phyloP scores from a whole-genome alignment of 2,329 filamentous ascomycete species.

The Bisporella sp. region DNA sequence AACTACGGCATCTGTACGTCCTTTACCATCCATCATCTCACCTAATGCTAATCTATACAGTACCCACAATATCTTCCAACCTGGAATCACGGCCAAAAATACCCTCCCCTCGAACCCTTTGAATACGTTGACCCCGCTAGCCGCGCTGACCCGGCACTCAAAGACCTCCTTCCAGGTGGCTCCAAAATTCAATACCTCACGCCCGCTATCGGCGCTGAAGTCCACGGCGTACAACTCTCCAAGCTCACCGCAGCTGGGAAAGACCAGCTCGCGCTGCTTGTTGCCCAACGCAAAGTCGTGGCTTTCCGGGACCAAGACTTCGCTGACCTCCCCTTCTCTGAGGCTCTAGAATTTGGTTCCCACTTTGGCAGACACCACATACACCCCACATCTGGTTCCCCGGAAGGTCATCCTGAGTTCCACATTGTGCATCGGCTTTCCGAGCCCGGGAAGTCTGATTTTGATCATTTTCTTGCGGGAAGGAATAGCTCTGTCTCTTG shows the following conservation, averaged over 20 bases:
- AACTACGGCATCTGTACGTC: background rate
- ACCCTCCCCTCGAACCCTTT: conserved; percentile 59
- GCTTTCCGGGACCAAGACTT: conserved; percentile 73
- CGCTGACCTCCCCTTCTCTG: conserved; percentile 59
- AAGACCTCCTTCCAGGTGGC: conserved; percentile 53
- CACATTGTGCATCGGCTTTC: conserved; percentile 73
- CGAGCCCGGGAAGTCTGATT: conserved; percentile 62
- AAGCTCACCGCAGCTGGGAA: conserved; percentile 61
- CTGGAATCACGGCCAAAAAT: conserved; percentile 57
- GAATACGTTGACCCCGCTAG: conserved; percentile 67
- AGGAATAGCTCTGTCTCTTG: conserved; percentile 61
- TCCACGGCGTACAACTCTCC: conserved; percentile 65
- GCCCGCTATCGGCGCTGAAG: conserved; percentile 66
- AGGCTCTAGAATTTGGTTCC: conserved; percentile 61
- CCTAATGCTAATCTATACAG: conserved; percentile 19
- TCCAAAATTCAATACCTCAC: conserved; percentile 55
- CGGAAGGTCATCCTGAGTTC: conserved; percentile 65
- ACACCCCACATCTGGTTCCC: conserved; percentile 70
- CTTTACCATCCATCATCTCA: background rate
- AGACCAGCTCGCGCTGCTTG: conserved; percentile 68
- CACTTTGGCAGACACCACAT: conserved; percentile 82
- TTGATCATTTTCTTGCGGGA: conserved; percentile 60
- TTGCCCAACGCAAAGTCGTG: conserved; percentile 72
- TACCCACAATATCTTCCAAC: conserved; percentile 68
- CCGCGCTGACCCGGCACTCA: conserved; percentile 47